Evolutionary conservation across 139 green algal genomes (phyloP), one percentile per base, ranked within the genome.

Genomic region (Pedinophyceae sp.): DNA sequence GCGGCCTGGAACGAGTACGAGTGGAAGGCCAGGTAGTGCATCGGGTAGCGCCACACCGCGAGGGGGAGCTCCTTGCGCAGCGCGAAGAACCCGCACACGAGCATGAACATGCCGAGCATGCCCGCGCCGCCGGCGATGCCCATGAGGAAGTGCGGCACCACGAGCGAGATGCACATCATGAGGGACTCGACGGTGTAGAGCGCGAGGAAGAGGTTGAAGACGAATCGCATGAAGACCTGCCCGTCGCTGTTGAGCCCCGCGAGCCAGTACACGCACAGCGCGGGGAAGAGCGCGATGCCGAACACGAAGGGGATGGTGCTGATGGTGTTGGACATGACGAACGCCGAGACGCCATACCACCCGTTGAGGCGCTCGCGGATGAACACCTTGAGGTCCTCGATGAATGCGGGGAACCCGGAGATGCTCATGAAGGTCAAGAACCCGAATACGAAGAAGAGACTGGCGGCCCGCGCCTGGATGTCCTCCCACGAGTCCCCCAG

Each of bases 401-500:
- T 60, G 57, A 83, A 85, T 0, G 76, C 64, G n/a, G 75, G 75
- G 62, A 84, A 82, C 17, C 61, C 74, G 2, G 73, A 62, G 47
- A 82, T 83, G 60, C 56, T 57, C 73, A 83, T 82, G 63, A 85
- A 85, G 38, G 76, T 82, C 22, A 83, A 55, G 66, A 81, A 83
- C 22, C 63, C 67, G 2, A 68, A 58, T 19, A 77, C 59, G 48
- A 85, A 81, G 55, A 85, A 85, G 19, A 85, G 58, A 51, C 82
- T 63, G 22, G 72, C 57, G 6, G 68, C 40, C 15, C 66, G 58
- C 19, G 23, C 57, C 49, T 69, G 73, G 25, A 73, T 68, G 47
- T 74, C 76, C 38, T 70, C 70, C 73, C 73, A 84, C 19, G 18
- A 30, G 23, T 65, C 45, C n/a, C 27, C 64, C 40, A 80, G 57